Base-by-base conservation (phyloP, 2,329 filamentous ascomycete genomes). In the Fusarium sp. region DNA sequence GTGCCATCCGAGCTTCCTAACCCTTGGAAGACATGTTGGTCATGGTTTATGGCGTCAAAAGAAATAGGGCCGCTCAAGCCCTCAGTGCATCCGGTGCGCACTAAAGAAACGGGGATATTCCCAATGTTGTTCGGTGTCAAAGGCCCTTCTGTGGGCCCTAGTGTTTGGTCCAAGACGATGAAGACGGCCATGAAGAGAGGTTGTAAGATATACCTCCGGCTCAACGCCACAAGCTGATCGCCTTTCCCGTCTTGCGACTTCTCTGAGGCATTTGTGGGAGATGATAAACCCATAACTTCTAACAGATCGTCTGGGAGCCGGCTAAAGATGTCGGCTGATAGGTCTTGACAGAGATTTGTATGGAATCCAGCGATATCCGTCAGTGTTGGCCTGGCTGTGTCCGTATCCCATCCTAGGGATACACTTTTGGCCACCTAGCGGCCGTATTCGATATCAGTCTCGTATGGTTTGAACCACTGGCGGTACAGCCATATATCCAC, bases 401-500 rank as follows among this genome's bases (percentile, higher is more conserved):
- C 34, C 7, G 2, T 27, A 14, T 20, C 25, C 32, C 58, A 62
- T 20, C n/a, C n/a, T 16, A 50, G 11, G 25, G 11, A 8, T 18
- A 69, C 11, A 3, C 56, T 41, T 23, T 35, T 41, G 6, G 48
- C 48, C 23, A 58, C 30, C 30, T 58, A 52, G 16, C 39, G 56
- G 16, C 48, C 32, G 18, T 62, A 23, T 11, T 67, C 67, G 10
- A 58, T 67, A 6, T 58, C 48, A n/a, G 57, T 63, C 7, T 63
- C 8, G 32, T 67, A 58, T 4, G 64, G 64, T 18, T 57, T n/a
- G 10, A 69, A 62, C 48, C 63, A 67, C 11, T 67, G 63, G 13
- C 39, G 63, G 37, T 69, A 69, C 3, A 69, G 37, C 67, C 67
- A 69, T 20, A 66, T 30, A 45, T 69, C 63, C 23, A 66, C 2